Conservation (phyloP, 345 rosid species). For the Citrus mangshanensis region DNA sequence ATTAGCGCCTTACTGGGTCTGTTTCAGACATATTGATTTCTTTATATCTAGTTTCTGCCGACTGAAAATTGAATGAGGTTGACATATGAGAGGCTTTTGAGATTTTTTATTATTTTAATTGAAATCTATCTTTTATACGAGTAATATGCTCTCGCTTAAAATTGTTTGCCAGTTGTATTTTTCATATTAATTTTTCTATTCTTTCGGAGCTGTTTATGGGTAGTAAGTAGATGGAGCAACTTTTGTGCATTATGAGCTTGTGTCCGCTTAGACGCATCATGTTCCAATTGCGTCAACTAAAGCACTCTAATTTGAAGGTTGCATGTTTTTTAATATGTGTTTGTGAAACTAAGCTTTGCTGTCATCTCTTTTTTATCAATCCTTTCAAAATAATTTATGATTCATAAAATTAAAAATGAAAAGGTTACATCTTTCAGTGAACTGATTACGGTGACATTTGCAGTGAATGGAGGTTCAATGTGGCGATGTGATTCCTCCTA, state of each 20-base stretch:
- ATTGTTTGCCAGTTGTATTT: neutral
- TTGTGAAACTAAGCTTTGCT: neutral
- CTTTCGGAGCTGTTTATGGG: neutral
- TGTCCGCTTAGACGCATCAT: too few species aligned
- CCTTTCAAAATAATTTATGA: neutral
- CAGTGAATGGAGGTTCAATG: conserved; percentile 50
- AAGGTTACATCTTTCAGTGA: neutral
- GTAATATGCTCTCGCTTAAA: neutral
- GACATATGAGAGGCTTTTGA: neutral
- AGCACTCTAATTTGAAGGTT: neutral
- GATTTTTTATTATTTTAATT: neutral
- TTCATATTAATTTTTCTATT: neutral
- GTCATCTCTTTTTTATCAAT: neutral
- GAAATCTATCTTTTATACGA: neutral
- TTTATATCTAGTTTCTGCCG: neutral
- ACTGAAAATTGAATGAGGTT: neutral
- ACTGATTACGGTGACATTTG: neutral
- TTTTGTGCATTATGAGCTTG: too few species aligned
- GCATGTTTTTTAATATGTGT: neutral
- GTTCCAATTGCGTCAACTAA: neutral
- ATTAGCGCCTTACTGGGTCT: neutral
- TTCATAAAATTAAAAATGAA: neutral
- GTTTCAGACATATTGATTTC: neutral
- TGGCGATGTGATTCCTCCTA: conserved; percentile 18
- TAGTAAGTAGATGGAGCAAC: neutral